Evolutionary conservation across 2,329 filamentous ascomycete genomes (phyloP).

Genomic region (Magnaporthiopsis poae): DNA sequence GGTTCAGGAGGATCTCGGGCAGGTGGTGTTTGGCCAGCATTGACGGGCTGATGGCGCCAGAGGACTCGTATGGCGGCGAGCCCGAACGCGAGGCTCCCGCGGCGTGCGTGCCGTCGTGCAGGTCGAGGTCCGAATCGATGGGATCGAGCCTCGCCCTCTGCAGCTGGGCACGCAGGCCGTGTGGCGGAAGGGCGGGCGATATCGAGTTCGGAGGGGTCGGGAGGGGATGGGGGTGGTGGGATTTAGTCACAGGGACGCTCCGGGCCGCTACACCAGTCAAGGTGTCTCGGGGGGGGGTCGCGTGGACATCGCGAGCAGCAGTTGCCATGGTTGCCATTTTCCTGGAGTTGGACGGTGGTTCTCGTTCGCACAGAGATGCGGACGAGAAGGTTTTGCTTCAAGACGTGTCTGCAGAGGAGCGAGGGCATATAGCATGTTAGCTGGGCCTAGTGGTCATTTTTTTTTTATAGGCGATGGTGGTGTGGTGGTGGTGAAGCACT

Average conservation of each 20-base stretch:
- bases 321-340: slow-evolving; percentile 57
- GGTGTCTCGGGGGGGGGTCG: slow-evolving; percentile 57
- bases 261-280: slow-evolving; percentile 62
- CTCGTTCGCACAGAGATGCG: slow-evolving; percentile 7
- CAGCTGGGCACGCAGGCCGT: slow-evolving; percentile 63
- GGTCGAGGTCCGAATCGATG: slow-evolving; percentile 79
- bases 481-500: background rate
- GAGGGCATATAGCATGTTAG: slow-evolving; percentile 6
- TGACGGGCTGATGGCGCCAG: slow-evolving; percentile 71
- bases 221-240: slow-evolving; percentile 61
- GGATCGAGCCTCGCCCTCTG: slow-evolving; percentile 49
- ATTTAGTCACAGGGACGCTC: slow-evolving; percentile 53
- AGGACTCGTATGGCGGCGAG: slow-evolving; percentile 42
- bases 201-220: slow-evolving; percentile 93
- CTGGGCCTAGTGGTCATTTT: background rate
- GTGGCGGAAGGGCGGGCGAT: slow-evolving; percentile 75
- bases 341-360: slow-evolving; percentile 17
- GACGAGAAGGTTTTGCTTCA: slow-evolving; percentile 27
- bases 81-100: slow-evolving; percentile 21
- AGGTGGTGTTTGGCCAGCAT: slow-evolving; percentile 85
- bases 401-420: slow-evolving; percentile 28
- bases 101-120: slow-evolving; percentile 57
- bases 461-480: background rate
- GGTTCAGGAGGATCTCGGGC: slow-evolving; percentile 77
- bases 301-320: slow-evolving; percentile 58